These are phyloP conservation scores for Aschersonia sp. DNA, from an alignment of 2,329 filamentous ascomycete genomes.

Conservation along the genomic window DNA sequence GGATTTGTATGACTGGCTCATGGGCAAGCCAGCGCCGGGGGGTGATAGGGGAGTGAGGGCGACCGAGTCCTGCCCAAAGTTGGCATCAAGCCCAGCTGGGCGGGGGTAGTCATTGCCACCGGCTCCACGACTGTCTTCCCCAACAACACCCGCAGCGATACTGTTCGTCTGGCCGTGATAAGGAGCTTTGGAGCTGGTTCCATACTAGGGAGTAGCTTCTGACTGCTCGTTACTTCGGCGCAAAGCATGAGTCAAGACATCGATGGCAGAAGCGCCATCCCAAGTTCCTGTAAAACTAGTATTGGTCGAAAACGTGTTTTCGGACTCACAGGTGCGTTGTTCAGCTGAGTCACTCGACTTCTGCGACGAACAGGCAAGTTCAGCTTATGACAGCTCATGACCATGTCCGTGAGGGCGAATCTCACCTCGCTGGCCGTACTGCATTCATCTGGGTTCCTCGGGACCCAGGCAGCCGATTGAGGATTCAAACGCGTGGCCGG, in stretches of 20 bases:
- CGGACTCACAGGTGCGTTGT: neutral
- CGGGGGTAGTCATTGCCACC: neutral
- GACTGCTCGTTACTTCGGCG: neutral
- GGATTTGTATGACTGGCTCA: slow-evolving; percentile 4
- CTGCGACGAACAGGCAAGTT: neutral
- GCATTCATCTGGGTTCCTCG: neutral
- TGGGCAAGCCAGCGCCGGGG: neutral
- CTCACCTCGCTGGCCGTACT: slow-evolving; percentile 4
- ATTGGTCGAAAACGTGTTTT: slow-evolving; percentile 1
- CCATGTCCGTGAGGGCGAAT: neutral
- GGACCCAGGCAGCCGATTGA: slow-evolving; percentile 3
- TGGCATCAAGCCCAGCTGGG: neutral
- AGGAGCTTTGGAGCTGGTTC: slow-evolving; percentile 1
- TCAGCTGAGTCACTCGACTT: slow-evolving; percentile 1
- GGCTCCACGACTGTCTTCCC: neutral
- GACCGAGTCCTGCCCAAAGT: neutral
- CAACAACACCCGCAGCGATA: neutral
- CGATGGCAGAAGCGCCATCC: neutral
- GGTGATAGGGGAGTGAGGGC: neutral
- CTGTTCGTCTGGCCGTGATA: neutral
- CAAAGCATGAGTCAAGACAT: slow-evolving; percentile 2
- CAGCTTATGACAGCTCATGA: neutral
- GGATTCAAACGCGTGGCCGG: neutral
- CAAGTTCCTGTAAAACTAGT: slow-evolving; percentile 3
- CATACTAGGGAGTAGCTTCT: slow-evolving; percentile 4